Evolutionary conservation across 2,329 filamentous ascomycete genomes (phyloP), one percentile per base, ranked within the genome.

Genomic region (Aspergillus piperis): DNA sequence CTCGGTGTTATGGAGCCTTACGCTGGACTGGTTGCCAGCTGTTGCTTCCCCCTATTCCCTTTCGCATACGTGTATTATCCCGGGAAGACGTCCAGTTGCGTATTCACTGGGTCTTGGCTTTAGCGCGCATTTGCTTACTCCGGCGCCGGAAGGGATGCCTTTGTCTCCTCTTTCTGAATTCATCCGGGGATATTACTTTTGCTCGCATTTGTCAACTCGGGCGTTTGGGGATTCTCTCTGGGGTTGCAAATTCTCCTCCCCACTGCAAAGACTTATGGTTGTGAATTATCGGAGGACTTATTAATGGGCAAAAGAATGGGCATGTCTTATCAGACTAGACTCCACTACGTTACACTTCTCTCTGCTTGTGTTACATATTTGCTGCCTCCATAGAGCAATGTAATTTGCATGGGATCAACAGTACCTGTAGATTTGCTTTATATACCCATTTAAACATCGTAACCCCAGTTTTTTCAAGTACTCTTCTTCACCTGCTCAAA

Each of bases 401-500:
- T 49, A 17, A 49, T 8, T 19, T 19, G 39, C 39, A 49, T 25
- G 11, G 32, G 32, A 36, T 36, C 11, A 13, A 36, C 32, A 36
- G 11, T 2, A 36, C 32, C 32, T 13, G 32, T 36, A 36, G 32
- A 36, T 36, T 27, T 27, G 2, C 27, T 8, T n/a, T 10, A 30
- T 15, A 15, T 25, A n/a, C 5, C 6, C 15, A 49, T 8, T 4
- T 32, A 11, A 32, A 11, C 3, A 32, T 27, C 15, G 13, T 25
- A 17, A 7, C 2, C 8, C 23, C 23, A 1, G 5, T 21, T 23
- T 10, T 10, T 5, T n/a, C n/a, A 44, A 15, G 27, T 1, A 36
- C 10, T 23, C 58, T 69, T 78, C 77, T 85, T 85, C 58, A 90
- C 81, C 68, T 82, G 80, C 63, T 86, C 79, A 72, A 94, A 90